Percentiles rank a stretch among this genome's conserved stretches.
phyloP scores from a whole-genome alignment of 768 basidiomycete species.

The Russula ochroleuca region DNA sequence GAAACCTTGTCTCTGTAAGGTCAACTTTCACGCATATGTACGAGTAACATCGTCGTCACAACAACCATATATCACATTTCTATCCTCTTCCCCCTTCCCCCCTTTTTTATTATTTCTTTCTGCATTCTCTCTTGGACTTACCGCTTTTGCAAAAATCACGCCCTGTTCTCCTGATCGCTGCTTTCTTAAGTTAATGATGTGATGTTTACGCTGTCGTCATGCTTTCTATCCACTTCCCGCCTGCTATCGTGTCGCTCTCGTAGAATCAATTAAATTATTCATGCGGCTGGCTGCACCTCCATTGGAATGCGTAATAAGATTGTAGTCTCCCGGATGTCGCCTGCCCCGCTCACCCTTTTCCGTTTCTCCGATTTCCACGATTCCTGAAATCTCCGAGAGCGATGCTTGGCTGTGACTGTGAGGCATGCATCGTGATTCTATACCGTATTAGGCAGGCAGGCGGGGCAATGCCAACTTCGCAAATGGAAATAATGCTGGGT shows the following conservation, averaged over 20 bases:
- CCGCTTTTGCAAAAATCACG: slow-evolving; percentile 9
- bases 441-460: background rate
- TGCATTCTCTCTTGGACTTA: background rate
- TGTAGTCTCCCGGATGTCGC: background rate
- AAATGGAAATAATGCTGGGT: too few relatives aligned
- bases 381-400: too few relatives aligned
- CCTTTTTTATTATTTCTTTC: background rate
- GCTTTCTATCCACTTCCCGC: slow-evolving; percentile 4
- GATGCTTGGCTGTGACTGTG: too few relatives aligned
- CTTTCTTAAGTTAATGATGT: background rate
- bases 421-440: background rate
- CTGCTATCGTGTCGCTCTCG: slow-evolving; percentile 1
- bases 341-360: background rate
- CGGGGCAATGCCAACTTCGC: too few relatives aligned
- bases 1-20: background rate
- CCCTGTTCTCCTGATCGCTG: slow-evolving; percentile 10
- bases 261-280: slow-evolving; percentile 11
- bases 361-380: background rate
- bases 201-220: slow-evolving; percentile 17
- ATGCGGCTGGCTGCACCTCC: slow-evolving; percentile 23
- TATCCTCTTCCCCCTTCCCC: background rate
- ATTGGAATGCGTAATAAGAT: slow-evolving; percentile 13
- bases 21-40: slow-evolving; percentile 16
- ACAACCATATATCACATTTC: slow-evolving; percentile 8
- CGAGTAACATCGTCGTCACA: slow-evolving; percentile 18